Evolutionary conservation across 805 yeast genomes (phyloP).

Genomic region (Zygoascus ofunaensis): DNA sequence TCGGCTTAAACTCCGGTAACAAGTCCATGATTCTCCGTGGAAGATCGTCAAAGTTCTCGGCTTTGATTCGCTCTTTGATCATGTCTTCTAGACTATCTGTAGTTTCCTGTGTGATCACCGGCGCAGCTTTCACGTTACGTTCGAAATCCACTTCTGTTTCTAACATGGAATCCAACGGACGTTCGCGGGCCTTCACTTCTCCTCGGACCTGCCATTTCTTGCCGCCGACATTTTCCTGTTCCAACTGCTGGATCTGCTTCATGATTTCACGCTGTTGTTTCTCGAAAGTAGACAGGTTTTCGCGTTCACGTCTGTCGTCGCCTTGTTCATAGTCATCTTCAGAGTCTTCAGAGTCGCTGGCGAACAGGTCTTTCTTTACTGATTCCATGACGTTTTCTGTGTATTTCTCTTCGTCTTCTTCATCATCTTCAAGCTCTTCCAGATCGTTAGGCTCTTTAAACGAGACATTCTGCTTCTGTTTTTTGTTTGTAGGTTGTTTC

Average conservation of each 20-base stretch:
- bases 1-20: constrained; percentile 45
- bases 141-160: constrained; percentile 78
- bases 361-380: constrained; percentile 29
- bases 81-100: constrained; percentile 84
- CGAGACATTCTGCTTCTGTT: constrained; percentile 5
- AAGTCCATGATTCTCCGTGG: constrained; percentile 64
- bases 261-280: constrained; percentile 71
- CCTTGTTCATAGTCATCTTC: constrained; percentile 52
- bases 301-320: constrained; percentile 32
- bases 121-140: constrained; percentile 90
- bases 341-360: constrained; percentile 39
- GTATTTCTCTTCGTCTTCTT: constrained; percentile 19
- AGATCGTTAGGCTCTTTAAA: constrained; percentile 1
- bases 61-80: constrained; percentile 71
- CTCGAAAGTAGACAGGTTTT: constrained; percentile 63
- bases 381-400: constrained; percentile 25
- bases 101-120: constrained; percentile 81
- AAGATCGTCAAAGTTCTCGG: constrained; percentile 72
- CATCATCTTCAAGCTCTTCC: constrained; percentile 11
- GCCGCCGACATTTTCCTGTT: constrained; percentile 79
- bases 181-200: constrained; percentile 70
- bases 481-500: constrained; percentile 9
- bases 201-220: constrained; percentile 94
- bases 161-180: constrained; percentile 78
- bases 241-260: constrained; percentile 68